These are phyloP conservation scores for Serpula lacrymans DNA, from an alignment of 768 basidiomycete genomes.

Conservation along the genomic window DNA sequence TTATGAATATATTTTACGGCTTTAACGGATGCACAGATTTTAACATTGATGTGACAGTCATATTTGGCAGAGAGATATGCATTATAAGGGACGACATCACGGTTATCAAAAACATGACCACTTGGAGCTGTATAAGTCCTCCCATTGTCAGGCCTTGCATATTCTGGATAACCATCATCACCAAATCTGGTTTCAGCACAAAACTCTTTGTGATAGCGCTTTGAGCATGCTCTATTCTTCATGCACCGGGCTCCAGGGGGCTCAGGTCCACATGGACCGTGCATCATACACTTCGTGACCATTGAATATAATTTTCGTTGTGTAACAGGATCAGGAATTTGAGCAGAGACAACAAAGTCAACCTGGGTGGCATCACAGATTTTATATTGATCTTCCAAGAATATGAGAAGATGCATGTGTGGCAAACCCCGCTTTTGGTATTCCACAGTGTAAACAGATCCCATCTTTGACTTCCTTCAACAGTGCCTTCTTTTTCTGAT, in stretches of 20 bases:
- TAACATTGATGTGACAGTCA: conserved; percentile 50
- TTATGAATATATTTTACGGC: conserved; percentile 46
- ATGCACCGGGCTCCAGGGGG: no score
- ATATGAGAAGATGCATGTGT: conserved; percentile 50
- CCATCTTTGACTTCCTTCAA: conserved; percentile 34
- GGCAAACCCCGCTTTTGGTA: conserved; percentile 58
- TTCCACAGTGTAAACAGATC: conserved; percentile 49
- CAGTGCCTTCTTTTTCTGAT: conserved; percentile 36
- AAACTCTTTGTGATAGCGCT: conserved; percentile 43
- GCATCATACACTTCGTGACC: conserved; percentile 40
- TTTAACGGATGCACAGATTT: conserved; percentile 34
- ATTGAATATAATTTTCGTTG: conserved; percentile 38
- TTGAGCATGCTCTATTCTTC: conserved; percentile 39
- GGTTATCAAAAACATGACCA: conserved; percentile 39
- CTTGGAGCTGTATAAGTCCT: conserved; percentile 12
- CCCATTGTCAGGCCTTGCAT: conserved; percentile 34
- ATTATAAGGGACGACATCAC: conserved; percentile 40
- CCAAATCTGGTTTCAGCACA: conserved; percentile 28
- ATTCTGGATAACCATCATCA: conserved; percentile 39
- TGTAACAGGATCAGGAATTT: conserved; percentile 38
- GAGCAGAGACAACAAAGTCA: conserved; percentile 37
- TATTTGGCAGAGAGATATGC: conserved; percentile 32
- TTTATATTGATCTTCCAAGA: conserved; percentile 31
- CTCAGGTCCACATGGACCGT: conserved; percentile 36
- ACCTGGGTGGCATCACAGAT: conserved; percentile 35